These are phyloP conservation scores for Alternaria hordeiaustralica DNA, from an alignment of 2,329 filamentous ascomycete genomes.

Conservation along the genomic window DNA sequence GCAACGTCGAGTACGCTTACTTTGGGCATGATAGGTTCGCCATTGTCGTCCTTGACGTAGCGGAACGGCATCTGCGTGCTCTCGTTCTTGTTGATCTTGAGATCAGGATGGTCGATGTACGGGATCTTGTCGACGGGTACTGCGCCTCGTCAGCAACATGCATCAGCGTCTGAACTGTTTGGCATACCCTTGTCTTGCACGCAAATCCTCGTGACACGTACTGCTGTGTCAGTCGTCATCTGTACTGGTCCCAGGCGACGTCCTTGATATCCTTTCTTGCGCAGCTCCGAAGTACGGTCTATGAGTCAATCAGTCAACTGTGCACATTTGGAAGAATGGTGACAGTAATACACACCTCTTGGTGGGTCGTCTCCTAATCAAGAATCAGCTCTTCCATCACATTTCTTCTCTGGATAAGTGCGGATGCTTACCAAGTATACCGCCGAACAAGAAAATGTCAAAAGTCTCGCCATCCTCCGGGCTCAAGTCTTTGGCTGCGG, in stretches of 20 bases:
- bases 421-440: constrained; percentile 76
- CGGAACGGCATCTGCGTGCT: constrained; percentile 98
- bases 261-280: constrained; percentile 90
- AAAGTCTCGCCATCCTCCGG: constrained; percentile 84
- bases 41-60: constrained; percentile 79
- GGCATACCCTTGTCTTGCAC: constrained; percentile 79
- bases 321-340: not conserved
- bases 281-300: constrained; percentile 95
- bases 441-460: constrained; percentile 93
- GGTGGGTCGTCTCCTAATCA: constrained; percentile 86
- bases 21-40: constrained; percentile 87
- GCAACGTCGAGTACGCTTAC: constrained; percentile 57
- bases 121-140: constrained; percentile 78
- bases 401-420: not conserved
- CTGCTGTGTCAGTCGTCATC: constrained; percentile 98
- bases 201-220: constrained; percentile 89
- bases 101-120: constrained; percentile 87
- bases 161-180: not conserved
- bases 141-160: constrained; percentile 49
- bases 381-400: constrained; percentile 27
- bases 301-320: constrained; percentile 28
- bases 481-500: constrained; percentile 78
- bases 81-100: constrained; percentile 89
- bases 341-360: constrained; percentile 67
- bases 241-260: constrained; percentile 88